phyloP scores from a whole-genome alignment of 441 rosid genomes.

The Erysimum cheiri region DNA sequence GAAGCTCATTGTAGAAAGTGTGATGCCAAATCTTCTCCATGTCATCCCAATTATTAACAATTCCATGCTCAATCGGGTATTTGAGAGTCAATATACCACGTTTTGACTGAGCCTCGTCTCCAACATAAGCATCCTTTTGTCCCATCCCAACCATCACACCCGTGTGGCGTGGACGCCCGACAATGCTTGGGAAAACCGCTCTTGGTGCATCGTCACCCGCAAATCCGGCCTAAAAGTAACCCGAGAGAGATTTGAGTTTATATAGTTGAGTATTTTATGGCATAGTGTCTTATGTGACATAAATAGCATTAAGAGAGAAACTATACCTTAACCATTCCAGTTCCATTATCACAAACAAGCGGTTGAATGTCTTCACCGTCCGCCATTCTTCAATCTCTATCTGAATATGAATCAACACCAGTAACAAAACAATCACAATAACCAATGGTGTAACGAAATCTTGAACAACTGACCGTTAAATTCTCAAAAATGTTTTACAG shows the following conservation, averaged over 20 bases:
- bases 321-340: constrained; percentile 87
- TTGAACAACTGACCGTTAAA: too few species aligned
- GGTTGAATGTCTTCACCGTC: constrained; percentile 67
- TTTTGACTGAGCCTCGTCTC: constrained; percentile 56
- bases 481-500: too few species aligned
- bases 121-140: constrained; percentile 54
- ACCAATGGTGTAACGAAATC: background rate
- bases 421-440: constrained; percentile 1
- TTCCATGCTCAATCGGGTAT: constrained; percentile 56
- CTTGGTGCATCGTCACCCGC: constrained; percentile 92
- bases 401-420: constrained; percentile 17
- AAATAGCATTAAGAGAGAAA: background rate
- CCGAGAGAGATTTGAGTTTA: background rate
- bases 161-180: constrained; percentile 55
- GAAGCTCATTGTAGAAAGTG: constrained; percentile 51
- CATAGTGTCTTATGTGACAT: background rate
- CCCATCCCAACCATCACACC: constrained; percentile 65
- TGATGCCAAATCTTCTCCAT: constrained; percentile 55
- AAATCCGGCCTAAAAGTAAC: constrained; percentile 81
- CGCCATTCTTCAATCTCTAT: constrained; percentile 39
- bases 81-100: constrained; percentile 55
- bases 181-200: constrained; percentile 81
- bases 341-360: constrained; percentile 88
- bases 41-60: constrained; percentile 52
- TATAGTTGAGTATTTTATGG: background rate